Conservation (phyloP, 2,329 filamentous ascomycete genomes). For the Scopulariopsis brevicaulis region DNA sequence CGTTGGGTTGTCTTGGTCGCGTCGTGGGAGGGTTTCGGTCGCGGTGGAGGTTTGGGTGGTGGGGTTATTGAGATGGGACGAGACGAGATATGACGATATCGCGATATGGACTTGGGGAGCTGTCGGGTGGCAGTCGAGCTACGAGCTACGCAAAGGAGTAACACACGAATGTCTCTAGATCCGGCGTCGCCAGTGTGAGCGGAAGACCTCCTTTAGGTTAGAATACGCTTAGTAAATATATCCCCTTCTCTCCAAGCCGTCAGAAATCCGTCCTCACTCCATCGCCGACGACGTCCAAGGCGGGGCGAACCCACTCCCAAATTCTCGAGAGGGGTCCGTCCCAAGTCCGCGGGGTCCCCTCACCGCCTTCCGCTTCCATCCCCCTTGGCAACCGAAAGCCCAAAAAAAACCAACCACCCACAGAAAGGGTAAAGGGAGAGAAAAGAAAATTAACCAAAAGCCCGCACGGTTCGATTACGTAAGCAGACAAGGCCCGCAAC, state of each 20-base stretch:
- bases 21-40: background rate
- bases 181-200: background rate
- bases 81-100: background rate
- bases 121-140: background rate
- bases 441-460: background rate
- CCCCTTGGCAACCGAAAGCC: background rate
- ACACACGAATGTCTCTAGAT: background rate
- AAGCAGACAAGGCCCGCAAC: no score
- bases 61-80: background rate
- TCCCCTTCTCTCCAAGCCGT: background rate
- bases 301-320: background rate
- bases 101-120: background rate
- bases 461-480: background rate
- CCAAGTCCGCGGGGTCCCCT: background rate
- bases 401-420: background rate
- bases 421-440: background rate
- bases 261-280: background rate
- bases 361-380: background rate
- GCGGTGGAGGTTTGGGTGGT: background rate
- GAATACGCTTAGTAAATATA: background rate
- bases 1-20: background rate
- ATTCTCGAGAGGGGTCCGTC: background rate
- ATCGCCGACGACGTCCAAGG: background rate
- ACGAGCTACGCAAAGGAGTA: background rate
- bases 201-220: background rate